These are phyloP conservation scores for Cutaneotrichosporon sp. DNA, from an alignment of 1,284 basidiomycete species.

Conservation along the genomic window DNA sequence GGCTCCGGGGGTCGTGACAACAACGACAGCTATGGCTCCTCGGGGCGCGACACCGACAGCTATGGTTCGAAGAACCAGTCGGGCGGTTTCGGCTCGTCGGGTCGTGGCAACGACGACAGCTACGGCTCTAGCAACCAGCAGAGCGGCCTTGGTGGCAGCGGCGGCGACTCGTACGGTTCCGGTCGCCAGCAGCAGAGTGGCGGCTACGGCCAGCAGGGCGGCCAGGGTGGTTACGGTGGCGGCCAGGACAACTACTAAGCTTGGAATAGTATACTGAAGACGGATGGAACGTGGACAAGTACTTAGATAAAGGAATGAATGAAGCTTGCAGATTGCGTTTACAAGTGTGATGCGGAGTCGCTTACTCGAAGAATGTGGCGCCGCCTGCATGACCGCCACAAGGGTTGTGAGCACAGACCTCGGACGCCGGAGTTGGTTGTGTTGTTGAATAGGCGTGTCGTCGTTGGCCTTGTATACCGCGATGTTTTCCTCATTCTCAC, in stretches of 20 bases:
- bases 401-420: too few species aligned
- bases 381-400: too few species aligned
- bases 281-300: not conserved
- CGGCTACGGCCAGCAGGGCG: constrained; percentile 7
- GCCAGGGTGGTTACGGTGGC: constrained; percentile 3
- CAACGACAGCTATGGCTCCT: constrained; percentile 4
- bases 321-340: too few species aligned
- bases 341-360: too few species aligned
- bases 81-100: not conserved
- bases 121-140: constrained; percentile 1
- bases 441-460: too few species aligned
- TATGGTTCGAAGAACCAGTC: constrained; percentile 16
- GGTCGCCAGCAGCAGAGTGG: not conserved
- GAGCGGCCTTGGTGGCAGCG: constrained; percentile 5
- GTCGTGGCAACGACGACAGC: constrained; percentile 6
- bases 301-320: not conserved
- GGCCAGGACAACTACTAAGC: constrained; percentile 10
- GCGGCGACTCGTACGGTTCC: constrained; percentile 14
- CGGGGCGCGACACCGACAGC: constrained; percentile 6
- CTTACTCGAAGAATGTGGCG: too few species aligned
- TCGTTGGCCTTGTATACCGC: too few species aligned
- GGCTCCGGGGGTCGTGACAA: constrained; percentile 13
- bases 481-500: too few species aligned
- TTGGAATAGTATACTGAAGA: not conserved
- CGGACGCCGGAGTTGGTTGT: too few species aligned